Base-by-base conservation (phyloP, 805 yeast genomes). In the Saccharomycopsis lassenensis region DNA sequence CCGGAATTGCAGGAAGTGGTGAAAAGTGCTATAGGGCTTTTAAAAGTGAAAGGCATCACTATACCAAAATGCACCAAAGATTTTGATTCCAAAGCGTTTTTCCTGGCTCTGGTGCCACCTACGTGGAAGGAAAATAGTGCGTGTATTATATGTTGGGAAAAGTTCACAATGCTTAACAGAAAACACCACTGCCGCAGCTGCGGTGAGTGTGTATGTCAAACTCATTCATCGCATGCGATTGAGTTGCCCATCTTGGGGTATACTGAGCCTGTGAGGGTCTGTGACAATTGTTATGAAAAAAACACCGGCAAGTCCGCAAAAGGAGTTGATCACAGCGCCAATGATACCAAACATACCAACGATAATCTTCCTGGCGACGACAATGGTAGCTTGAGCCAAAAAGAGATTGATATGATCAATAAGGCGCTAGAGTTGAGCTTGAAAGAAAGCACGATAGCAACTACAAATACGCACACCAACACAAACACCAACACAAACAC, bases 121-220 rank as follows among this genome's bases (percentile, higher is more conserved):
- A 96, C 86, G 48, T 91, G 98, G 98, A 77, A 82, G 16, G 98
- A 91, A 51, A 80, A 87, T 7, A 94, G 85, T 48, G 84, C 84
- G 3, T 91, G 98, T 57, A 87, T 91, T 96, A 74, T 84, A 37
- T 85, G 96, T 47, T 85, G 93, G 35, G 73, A 67, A 28, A 61
- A 77, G 11, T 91, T 91, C 52, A 65, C 91, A 1, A 69, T 89
- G 52, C 61, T 87, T 42, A 86, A 83, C 54, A 69, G 98, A 51
- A 86, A 89, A 54, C 98, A 91, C 56, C 98, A 91, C 58, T 91
- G 98, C 57, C 69, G 98, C 36, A 80, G 94, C 35, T 91, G 98
- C 59, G 98, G 98, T 17, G 96, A 96, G 3, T 95, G 85, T 0
- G 89, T 69, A 52, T 77, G 94, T 56, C 87, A 82, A 46, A 68